Percentiles rank a stretch among this genome's conserved stretches.
phyloP scores from a whole-genome alignment of 345 rosid species.

The Trapa incisa region DNA sequence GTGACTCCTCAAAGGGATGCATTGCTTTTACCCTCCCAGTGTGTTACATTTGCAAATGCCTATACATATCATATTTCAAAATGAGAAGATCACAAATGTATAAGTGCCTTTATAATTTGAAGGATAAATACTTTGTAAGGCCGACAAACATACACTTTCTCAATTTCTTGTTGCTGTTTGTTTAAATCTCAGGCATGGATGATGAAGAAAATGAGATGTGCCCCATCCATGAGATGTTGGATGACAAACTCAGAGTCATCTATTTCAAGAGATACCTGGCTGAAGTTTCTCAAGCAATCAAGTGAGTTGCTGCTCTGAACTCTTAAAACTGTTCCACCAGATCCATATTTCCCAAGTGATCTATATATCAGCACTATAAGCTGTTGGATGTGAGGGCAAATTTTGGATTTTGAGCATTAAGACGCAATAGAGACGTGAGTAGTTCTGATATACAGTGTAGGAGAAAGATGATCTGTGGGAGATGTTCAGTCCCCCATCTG shows the following conservation, averaged over 20 bases:
- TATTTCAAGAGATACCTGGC: constrained; percentile 66
- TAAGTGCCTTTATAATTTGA: background rate
- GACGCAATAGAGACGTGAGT: no score
- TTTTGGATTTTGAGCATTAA: no score
- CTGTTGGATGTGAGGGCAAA: background rate
- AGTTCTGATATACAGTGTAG: no score
- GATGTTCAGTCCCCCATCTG: no score
- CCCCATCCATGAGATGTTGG: constrained; percentile 65
- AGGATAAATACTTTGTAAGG: background rate
- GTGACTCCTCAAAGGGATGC: background rate
- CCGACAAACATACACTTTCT: background rate
- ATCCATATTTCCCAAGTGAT: background rate
- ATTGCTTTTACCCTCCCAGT: background rate
- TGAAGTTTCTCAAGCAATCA: constrained; percentile 55
- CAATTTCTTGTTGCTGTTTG: background rate
- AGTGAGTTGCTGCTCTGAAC: constrained; percentile 28
- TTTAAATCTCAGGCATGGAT: constrained; percentile 61
- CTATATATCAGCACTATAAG: background rate
- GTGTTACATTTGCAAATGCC: background rate
- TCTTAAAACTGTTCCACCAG: background rate
- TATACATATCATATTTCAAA: background rate
- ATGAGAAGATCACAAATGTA: background rate
- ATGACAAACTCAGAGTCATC: constrained; percentile 61
- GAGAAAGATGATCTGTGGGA: no score
- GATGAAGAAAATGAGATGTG: constrained; percentile 53